These are phyloP conservation scores for Allantophomopsis cytisporea DNA, from an alignment of 2,329 filamentous ascomycete genomes.

Conservation along the genomic window DNA sequence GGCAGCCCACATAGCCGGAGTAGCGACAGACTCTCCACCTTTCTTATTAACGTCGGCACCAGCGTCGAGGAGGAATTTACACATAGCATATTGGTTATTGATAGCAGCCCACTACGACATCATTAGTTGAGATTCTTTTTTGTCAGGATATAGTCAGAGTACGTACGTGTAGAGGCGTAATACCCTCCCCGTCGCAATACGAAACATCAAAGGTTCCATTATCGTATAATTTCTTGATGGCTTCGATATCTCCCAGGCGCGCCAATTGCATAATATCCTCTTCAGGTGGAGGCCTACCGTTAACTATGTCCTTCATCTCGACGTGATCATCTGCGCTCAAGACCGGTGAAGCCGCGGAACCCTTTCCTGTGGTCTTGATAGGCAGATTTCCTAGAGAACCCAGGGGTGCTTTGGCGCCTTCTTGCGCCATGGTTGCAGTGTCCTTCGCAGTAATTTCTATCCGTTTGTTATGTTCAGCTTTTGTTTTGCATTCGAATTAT, in stretches of 20 bases:
- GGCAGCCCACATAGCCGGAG: constrained; percentile 91
- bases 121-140: constrained; percentile 2
- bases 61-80: constrained; percentile 78
- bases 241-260: constrained; percentile 70
- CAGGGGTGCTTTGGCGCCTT: constrained; percentile 6
- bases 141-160: constrained; percentile 1
- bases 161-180: constrained; percentile 86
- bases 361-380: constrained; percentile 40
- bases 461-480: no score
- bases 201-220: constrained; percentile 68
- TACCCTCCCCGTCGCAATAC: constrained; percentile 80
- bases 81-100: constrained; percentile 96
- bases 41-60: constrained; percentile 82
- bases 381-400: constrained; percentile 17
- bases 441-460: no score
- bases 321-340: constrained; percentile 28
- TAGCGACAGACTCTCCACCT: constrained; percentile 89
- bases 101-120: constrained; percentile 81
- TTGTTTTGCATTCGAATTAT: no score
- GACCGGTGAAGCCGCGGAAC: constrained; percentile 35
- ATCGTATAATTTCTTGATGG: constrained; percentile 84
- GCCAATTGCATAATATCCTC: constrained; percentile 95
- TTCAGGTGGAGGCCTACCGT: constrained; percentile 7
- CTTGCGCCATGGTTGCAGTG: constrained; percentile 8
- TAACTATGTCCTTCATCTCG: constrained; percentile 18